A percentile compares a stretch with the other conserved stretches of the same genome.
Conservation (phyloP, 352 stramenopile species). For the Pythium grandisporangium region DNA sequence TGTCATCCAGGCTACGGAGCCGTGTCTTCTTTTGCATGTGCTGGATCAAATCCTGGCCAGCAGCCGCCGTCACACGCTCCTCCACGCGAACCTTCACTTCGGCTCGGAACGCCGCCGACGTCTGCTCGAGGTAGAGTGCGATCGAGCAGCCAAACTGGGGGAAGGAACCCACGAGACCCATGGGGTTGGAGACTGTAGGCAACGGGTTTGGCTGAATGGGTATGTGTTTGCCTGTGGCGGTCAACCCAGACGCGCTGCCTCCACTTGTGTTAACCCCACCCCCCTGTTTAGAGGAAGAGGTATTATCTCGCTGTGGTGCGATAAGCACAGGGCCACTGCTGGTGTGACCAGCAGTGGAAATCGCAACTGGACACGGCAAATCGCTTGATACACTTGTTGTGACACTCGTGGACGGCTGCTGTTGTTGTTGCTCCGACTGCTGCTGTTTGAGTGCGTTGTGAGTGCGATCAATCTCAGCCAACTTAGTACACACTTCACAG, state of each 20-base stretch:
- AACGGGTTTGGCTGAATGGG: conserved; percentile 75
- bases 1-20: conserved; percentile 54
- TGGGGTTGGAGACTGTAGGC: conserved; percentile 59
- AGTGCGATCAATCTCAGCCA: conserved; percentile 58
- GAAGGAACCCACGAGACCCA: conserved; percentile 44
- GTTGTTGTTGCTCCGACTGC: conserved; percentile 11
- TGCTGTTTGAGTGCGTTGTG: conserved; percentile 35
- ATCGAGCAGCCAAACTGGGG: conserved; percentile 57
- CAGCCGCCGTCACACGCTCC: conserved; percentile 61
- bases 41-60: conserved; percentile 62
- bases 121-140: conserved; percentile 69
- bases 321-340: conserved; percentile 9
- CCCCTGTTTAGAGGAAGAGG: conserved; percentile 5
- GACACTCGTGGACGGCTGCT: conserved; percentile 3
- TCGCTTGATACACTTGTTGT: too few relatives aligned
- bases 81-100: conserved; percentile 70
- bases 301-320: conserved; percentile 11
- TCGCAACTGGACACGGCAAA: conserved; percentile 2
- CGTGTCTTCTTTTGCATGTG: conserved; percentile 84
- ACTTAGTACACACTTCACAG: conserved; percentile 52
- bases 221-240: conserved; percentile 29
- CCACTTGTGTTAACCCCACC: too few relatives aligned
- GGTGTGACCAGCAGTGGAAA: conserved; percentile 4
- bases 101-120: conserved; percentile 45
- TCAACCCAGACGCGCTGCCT: too few relatives aligned